A percentile compares a stretch with the other conserved stretches of the same genome.
These are phyloP conservation scores for Aureobasidium lini DNA, from an alignment of 2,329 filamentous ascomycete genomes.

Conservation along the genomic window DNA sequence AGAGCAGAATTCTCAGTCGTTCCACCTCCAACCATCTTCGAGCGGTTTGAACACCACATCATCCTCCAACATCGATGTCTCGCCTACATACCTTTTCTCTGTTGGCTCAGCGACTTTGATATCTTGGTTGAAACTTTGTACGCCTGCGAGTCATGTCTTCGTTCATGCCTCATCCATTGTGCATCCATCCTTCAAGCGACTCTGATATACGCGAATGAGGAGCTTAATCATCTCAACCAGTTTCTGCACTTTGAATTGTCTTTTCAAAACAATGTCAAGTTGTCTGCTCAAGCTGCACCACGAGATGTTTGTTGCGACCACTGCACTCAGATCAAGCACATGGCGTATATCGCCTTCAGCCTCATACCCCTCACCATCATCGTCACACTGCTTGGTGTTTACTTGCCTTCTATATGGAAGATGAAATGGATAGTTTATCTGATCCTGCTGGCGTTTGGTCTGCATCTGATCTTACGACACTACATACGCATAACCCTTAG, in stretches of 20 bases:
- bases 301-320: neutral
- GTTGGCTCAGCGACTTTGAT: constrained; percentile 1
- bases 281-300: neutral
- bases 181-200: neutral
- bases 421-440: neutral
- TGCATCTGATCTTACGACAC: neutral
- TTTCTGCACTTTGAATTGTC: neutral
- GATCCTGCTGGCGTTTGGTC: neutral
- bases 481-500: neutral
- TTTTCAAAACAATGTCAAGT: neutral
- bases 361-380: neutral
- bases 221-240: neutral
- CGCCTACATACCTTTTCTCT: constrained; percentile 1
- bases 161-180: neutral
- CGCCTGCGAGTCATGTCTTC: neutral
- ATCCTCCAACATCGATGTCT: neutral
- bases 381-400: neutral
- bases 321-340: neutral
- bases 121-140: neutral
- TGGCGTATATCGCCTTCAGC: neutral
- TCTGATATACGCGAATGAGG: neutral
- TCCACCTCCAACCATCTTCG: neutral
- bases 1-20: neutral
- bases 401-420: neutral
- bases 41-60: neutral